Percentiles rank a stretch among this genome's conserved stretches.
Evolutionary conservation across 164 flowering plant genomes (phyloP).

Genomic region (Berberis vulgaris): DNA sequence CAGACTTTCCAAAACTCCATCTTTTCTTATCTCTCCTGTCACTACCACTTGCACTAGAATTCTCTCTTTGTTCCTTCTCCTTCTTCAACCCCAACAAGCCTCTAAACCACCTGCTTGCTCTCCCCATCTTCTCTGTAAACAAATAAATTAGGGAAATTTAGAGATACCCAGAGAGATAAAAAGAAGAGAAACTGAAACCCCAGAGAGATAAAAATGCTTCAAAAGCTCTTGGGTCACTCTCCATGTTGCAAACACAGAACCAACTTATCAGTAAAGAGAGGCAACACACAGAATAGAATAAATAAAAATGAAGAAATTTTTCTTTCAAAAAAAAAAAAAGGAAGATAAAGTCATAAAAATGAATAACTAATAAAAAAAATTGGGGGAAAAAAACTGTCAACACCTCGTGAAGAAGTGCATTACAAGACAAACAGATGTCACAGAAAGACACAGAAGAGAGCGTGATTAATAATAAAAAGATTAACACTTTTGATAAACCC

Average conservation of each 20-base stretch:
- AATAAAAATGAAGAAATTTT: conserved; percentile 12
- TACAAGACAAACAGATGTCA: conserved; percentile 54
- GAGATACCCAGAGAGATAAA: conserved; percentile 7
- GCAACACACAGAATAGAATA: conserved; percentile 5
- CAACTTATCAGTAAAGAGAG: not conserved
- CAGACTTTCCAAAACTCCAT: conserved; percentile 60
- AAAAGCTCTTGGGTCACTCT: conserved; percentile 7
- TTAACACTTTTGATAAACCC: not conserved
- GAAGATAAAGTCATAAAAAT: not conserved
- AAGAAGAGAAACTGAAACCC: not conserved
- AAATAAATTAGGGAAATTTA: conserved; percentile 3
- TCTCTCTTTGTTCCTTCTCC: conserved; percentile 31
- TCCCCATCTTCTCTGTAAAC: conserved; percentile 45
- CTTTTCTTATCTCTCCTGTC: conserved; percentile 49
- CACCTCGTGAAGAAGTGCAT: conserved; percentile 59
- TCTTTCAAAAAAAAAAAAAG: conserved; percentile 1
- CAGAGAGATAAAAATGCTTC: not conserved
- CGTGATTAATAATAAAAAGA: not conserved
- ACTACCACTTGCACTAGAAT: conserved; percentile 12
- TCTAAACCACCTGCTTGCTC: conserved; percentile 65
- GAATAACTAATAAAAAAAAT: conserved; percentile 10
- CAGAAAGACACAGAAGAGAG: conserved; percentile 29
- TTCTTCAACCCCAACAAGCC: conserved; percentile 68
- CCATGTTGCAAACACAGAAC: conserved; percentile 12
- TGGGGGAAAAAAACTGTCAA: conserved; percentile 26